These are phyloP conservation scores for Lepidopterella palustris DNA, from an alignment of 495 filamentous ascomycete genomes.

Conservation along the genomic window DNA sequence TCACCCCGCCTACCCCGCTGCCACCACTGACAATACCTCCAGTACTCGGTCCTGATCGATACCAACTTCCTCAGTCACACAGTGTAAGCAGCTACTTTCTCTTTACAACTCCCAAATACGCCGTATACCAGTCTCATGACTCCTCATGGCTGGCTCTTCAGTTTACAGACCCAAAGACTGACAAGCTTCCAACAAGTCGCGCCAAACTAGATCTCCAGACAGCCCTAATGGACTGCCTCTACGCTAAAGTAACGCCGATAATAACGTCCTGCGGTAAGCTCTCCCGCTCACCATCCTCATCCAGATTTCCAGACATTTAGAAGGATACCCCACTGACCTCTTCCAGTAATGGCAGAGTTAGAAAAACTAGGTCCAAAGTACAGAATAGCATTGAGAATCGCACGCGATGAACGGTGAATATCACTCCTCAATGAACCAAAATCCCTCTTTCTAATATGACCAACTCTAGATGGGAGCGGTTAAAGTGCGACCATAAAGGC, in stretches of 20 bases:
- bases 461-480: constrained; percentile 65
- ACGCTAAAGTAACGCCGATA: constrained; percentile 60
- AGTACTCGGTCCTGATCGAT: constrained; percentile 69
- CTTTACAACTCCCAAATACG: no score
- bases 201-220: constrained; percentile 82
- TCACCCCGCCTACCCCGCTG: background rate
- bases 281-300: background rate
- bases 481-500: constrained; percentile 83
- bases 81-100: no score
- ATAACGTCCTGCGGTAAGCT: constrained; percentile 59
- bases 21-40: background rate
- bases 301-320: no score
- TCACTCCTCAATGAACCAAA: no score
- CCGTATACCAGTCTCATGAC: no score
- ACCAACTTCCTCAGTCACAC: constrained; percentile 94
- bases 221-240: constrained; percentile 78
- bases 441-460: no score
- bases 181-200: no score
- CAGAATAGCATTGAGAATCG: constrained; percentile 79
- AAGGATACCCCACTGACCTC: no score
- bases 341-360: constrained; percentile 66
- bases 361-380: constrained; percentile 91
- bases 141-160: no score
- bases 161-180: no score
- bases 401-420: constrained; percentile 90